Percentiles rank a stretch among this genome's conserved stretches.
Evolutionary conservation across 768 basidiomycete species (phyloP).

Genomic region (Pleurotus sapidus): DNA sequence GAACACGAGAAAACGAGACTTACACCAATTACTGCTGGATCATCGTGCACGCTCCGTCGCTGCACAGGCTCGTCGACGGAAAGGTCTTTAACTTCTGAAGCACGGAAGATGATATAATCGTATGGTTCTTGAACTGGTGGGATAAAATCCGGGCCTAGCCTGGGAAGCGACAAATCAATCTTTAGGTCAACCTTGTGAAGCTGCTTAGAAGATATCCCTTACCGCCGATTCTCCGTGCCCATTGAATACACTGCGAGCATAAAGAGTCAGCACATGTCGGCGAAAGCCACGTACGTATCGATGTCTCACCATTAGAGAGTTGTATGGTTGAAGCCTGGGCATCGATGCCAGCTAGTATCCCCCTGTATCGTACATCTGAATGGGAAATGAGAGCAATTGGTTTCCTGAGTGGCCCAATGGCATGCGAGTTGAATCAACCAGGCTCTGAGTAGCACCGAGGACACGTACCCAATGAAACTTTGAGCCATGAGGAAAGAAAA

Average conservation of each 20-base stretch:
- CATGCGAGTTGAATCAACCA: too few species aligned
- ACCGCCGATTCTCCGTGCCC: constrained; percentile 86
- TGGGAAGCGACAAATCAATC: constrained; percentile 20
- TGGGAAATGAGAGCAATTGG: constrained; percentile 88
- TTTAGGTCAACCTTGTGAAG: not conserved
- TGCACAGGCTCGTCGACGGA: constrained; percentile 68
- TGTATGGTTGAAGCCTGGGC: constrained; percentile 84
- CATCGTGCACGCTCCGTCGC: constrained; percentile 69
- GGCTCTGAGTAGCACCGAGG: too few species aligned
- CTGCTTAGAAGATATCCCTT: constrained; percentile 22
- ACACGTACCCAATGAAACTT: constrained; percentile 70
- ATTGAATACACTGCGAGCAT: constrained; percentile 68
- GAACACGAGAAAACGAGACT: constrained; percentile 24
- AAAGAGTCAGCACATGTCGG: not conserved
- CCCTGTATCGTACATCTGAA: constrained; percentile 88
- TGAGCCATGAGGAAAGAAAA: constrained; percentile 49
- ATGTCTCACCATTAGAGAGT: constrained; percentile 71
- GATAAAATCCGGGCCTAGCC: constrained; percentile 75
- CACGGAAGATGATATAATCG: constrained; percentile 88
- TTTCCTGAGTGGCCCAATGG: constrained; percentile 46
- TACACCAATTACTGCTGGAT: constrained; percentile 82
- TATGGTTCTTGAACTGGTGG: constrained; percentile 83
- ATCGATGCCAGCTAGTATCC: constrained; percentile 85
- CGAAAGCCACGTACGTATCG: constrained; percentile 4
- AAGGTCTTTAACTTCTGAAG: constrained; percentile 88